Base-by-base conservation (phyloP, 2,329 filamentous ascomycete species). In the Phaeosphaeriaceae sp. region DNA sequence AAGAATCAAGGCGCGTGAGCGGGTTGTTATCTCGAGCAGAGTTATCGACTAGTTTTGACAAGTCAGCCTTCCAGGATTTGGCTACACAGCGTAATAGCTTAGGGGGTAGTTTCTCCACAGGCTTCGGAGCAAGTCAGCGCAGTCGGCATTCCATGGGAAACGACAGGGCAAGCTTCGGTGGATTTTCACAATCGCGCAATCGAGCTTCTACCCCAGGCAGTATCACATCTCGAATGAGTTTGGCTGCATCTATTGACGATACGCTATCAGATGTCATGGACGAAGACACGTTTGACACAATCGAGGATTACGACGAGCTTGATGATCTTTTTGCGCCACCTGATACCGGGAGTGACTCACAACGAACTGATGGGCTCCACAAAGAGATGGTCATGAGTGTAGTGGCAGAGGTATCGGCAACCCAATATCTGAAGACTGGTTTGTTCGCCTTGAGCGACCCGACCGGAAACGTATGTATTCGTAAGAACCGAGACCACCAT, bases 21-120 rank as follows among this genome's bases (percentile, higher is more conserved):
- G 97, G 93, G 13, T 83, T 96, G 75, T 80, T 97, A 44, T 92
- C 92, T 13, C 83, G 93, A 63, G 89, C 90, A 26, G 93, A 97
- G 68, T 78, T 97, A 16, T 93, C 90, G 0, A 87, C 90, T 8
- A 94, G 88, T 13, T 89, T 93, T 58, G 92, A 96, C 60, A 83
- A 89, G 63, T 81, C 87, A 1, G 83, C 87, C n/a, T 95, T 96
- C 67, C 83, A 86, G 21, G 92, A 96, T 40, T 83, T 87, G 51
- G 81, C 83, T 75, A 60, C 78, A 73, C 72, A 70, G 42, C 66
- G 74, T 46, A 61, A 73, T 60, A 73, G 77, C 69, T 35, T 72
- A 13, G 66, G 68, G 30, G 64, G 65, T 15, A 71, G 66, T 62
- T 70, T 74, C 46, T 76, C 73, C 34, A 81, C 69, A 18, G 78